Percentiles rank a stretch among this genome's conserved stretches.
phyloP scores from a whole-genome alignment of 331 rosid species.

The Ulmus americana region DNA sequence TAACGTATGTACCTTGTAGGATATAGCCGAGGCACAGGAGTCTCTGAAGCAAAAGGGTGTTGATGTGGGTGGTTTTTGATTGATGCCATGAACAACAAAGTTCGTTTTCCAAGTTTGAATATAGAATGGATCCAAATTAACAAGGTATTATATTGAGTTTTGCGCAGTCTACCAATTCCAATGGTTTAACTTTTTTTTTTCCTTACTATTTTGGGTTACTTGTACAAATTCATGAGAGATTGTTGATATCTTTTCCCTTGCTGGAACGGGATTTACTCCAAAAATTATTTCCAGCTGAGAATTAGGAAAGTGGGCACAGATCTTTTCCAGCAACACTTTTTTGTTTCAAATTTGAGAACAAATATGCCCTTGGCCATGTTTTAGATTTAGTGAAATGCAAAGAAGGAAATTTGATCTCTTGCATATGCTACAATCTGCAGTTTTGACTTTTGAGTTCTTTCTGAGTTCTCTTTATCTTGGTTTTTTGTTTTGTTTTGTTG shows the following conservation, averaged over 20 bases:
- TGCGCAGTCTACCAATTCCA: not conserved
- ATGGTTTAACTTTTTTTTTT: not conserved
- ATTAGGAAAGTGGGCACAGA: not conserved
- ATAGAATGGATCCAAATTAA: not conserved
- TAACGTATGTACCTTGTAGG: constrained; percentile 38
- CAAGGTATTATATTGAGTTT: not conserved
- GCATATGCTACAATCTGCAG: not conserved
- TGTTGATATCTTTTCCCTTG: too few relatives aligned
- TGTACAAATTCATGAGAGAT: not conserved
- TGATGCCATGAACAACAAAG: constrained; percentile 24
- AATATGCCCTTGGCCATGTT: not conserved
- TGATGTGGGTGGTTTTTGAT: constrained; percentile 40
- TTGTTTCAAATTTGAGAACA: constrained; percentile 7
- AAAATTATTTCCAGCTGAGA: not conserved
- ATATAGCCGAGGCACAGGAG: constrained; percentile 68
- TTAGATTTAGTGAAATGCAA: not conserved
- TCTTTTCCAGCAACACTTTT: not conserved
- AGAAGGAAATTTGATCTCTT: not conserved
- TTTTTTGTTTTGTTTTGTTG: not conserved
- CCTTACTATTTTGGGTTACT: not conserved
- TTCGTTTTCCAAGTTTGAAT: not conserved
- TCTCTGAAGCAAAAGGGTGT: constrained; percentile 59
- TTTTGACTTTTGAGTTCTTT: too few relatives aligned
- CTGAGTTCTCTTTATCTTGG: not conserved
- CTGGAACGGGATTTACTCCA: too few relatives aligned